Evolutionary conservation across 768 basidiomycete species (phyloP), one percentile per base, ranked within the genome.

Genomic region (Sporobolomyces pararoseus): DNA sequence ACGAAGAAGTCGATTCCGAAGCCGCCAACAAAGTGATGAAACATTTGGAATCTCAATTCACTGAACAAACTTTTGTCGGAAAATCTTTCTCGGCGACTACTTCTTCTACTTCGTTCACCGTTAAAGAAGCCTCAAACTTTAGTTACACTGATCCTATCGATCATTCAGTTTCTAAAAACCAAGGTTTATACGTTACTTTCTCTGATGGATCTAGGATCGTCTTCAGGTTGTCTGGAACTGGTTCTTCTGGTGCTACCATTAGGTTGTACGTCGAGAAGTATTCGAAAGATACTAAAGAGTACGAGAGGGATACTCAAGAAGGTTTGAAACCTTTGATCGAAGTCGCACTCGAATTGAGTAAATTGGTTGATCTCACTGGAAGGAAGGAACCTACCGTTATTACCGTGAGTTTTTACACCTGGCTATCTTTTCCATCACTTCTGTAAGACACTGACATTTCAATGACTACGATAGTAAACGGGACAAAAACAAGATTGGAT

Each of bases 81-180:
- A 86, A 86, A 34, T 81, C 81, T 13, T 86, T 91, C 81, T 83
- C 81, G 50, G 88, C 91, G 3, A 82, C 84, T 63, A 85, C 87
- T 58, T 86, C 88, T 4, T 83, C 82, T 46, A 84, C 85, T 53
- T 83, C 84, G 57, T 98, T 94, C 83, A 87, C 84, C 69, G 86
- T 99, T 66, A 84, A 85, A 23, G 84, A 85, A 31, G 82, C 89
- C 50, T 88, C 87, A 82, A 87, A 91, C 84, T 99, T 99, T 79
- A 86, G 89, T 78, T 99, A 99, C 85, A 96, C 87, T 57, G 96
- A 99, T 80, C 96, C 96, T n/a, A 97, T 98, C 80, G 96, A 99
- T 79, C 83, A 87, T 63, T 91, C 89, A 52, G 85, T 97, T 71
- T 91, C 90, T 74, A 87, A 87, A 81, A 97, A 98, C 80, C 96